Conservation (phyloP, 768 basidiomycete genomes). For the Lentinula edodes region DNA sequence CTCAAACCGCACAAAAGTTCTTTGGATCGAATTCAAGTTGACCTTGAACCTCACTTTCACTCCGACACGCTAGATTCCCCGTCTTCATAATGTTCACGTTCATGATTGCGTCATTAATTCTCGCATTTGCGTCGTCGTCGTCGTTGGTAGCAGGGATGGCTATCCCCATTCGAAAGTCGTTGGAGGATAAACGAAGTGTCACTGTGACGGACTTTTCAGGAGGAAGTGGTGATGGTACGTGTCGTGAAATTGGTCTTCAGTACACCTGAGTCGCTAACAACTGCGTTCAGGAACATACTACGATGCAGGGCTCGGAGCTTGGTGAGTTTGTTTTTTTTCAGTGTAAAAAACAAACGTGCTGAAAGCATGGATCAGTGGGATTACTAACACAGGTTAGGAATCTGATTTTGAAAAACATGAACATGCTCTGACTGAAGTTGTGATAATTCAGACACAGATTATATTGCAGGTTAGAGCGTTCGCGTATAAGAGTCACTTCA, state of each 20-base stretch:
- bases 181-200: neutral
- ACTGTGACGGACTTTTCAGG: conserved; percentile 2
- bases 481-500: neutral
- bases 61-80: too few relatives aligned
- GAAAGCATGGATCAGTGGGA: neutral
- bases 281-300: neutral
- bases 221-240: conserved; percentile 4
- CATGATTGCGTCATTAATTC: neutral
- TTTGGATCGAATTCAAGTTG: conserved; percentile 5
- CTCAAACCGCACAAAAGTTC: neutral
- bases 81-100: neutral
- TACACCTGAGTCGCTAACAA: neutral
- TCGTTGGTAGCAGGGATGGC: neutral
- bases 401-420: neutral
- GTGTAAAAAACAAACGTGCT: neutral
- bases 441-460: neutral
- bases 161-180: neutral
- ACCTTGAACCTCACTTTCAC: neutral
- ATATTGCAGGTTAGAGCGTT: neutral
- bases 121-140: neutral
- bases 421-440: neutral
- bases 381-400: neutral
- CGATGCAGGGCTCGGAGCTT: neutral
- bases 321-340: neutral
- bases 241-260: neutral